A percentile compares a stretch with the other conserved stretches of the same genome.
Evolutionary conservation across 2,329 filamentous ascomycete genomes (phyloP).

Genomic region (Nemania sp.): DNA sequence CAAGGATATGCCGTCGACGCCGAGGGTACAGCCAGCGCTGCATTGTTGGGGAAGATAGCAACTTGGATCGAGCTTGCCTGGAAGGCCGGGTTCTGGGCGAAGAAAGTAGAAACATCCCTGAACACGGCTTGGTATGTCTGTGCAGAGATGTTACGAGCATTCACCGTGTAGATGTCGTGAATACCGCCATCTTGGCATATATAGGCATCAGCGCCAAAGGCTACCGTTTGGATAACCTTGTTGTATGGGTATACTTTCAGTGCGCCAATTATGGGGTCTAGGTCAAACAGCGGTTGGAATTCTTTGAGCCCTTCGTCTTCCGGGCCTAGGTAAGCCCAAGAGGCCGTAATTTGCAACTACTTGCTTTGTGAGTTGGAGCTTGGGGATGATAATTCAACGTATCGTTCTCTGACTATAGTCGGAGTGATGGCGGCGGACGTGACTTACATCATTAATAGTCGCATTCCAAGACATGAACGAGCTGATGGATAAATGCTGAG

Average conservation of each 20-base stretch:
- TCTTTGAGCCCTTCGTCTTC: slow-evolving; percentile 20
- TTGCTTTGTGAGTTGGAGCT: too few species aligned
- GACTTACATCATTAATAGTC: slow-evolving; percentile 6
- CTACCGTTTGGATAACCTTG: background rate
- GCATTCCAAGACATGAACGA: background rate
- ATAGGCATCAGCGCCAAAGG: background rate
- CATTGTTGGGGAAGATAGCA: slow-evolving; percentile 28
- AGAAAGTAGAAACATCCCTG: slow-evolving; percentile 17
- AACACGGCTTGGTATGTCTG: too few species aligned
- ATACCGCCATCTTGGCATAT: background rate
- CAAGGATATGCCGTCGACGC: slow-evolving; percentile 36
- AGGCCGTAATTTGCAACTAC: slow-evolving; percentile 25
- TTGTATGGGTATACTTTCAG: slow-evolving; percentile 7
- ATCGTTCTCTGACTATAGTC: too few species aligned
- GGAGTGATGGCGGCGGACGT: too few species aligned
- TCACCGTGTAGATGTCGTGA: slow-evolving; percentile 16
- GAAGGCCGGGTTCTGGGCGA: slow-evolving; percentile 15
- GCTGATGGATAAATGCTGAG: background rate
- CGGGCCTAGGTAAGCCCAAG: slow-evolving; percentile 25
- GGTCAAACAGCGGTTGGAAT: slow-evolving; percentile 24
- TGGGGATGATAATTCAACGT: too few species aligned
- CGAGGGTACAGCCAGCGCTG: slow-evolving; percentile 14
- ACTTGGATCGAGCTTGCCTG: slow-evolving; percentile 6
- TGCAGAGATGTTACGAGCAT: slow-evolving; percentile 7
- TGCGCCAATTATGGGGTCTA: background rate